These are phyloP conservation scores for Knoxdaviesia capensis DNA, from an alignment of 2,329 filamentous ascomycete genomes.

Conservation along the genomic window DNA sequence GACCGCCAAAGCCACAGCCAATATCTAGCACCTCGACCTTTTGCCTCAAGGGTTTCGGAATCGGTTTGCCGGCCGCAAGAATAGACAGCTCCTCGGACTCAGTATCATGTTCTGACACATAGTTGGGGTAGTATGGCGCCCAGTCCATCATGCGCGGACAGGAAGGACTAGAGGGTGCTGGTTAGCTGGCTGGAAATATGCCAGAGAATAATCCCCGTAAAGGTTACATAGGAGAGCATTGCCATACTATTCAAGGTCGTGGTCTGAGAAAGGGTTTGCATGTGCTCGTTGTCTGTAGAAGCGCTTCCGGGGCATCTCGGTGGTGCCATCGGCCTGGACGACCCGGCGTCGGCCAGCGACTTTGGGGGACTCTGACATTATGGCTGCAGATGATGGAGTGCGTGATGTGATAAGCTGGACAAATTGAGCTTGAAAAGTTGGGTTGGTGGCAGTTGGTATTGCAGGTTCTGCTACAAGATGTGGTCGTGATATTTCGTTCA, in stretches of 20 bases:
- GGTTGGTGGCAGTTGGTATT: no score
- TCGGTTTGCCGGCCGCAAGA: no score
- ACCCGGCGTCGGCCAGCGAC: no score
- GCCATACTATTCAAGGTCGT: slow-evolving; percentile 67
- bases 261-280: slow-evolving; percentile 95
- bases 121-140: slow-evolving; percentile 65
- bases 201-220: neutral
- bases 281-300: slow-evolving; percentile 94
- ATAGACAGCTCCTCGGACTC: neutral
- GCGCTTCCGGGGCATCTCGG: slow-evolving; percentile 72
- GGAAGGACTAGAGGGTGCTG: slow-evolving; percentile 37
- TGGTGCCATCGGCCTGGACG: slow-evolving; percentile 17
- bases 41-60: slow-evolving; percentile 16
- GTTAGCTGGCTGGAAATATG: slow-evolving; percentile 1
- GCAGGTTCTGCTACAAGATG: no score
- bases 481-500: no score
- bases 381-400: no score
- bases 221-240: neutral
- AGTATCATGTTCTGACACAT: slow-evolving; percentile 21
- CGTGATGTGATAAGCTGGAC: no score
- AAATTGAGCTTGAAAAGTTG: no score
- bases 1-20: slow-evolving; percentile 85
- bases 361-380: no score
- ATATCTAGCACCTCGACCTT: slow-evolving; percentile 87
- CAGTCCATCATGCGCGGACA: slow-evolving; percentile 80